These are phyloP conservation scores for Cladosporium sp. DNA, from an alignment of 2,329 filamentous ascomycete genomes.

Conservation along the genomic window DNA sequence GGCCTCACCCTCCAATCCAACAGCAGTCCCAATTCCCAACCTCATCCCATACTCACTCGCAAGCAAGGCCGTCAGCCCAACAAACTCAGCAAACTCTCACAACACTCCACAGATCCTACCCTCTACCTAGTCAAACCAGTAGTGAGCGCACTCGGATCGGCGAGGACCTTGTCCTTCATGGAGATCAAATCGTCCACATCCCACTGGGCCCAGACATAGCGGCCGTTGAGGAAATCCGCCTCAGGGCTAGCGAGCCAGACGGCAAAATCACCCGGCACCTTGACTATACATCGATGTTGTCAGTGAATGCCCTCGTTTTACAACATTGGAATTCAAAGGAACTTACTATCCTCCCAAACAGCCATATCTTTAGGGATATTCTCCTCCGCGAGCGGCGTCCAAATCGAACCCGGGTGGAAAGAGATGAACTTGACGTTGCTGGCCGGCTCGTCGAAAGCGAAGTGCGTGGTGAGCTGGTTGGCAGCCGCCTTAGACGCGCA, in stretches of 20 bases:
- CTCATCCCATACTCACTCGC: too few relatives aligned
- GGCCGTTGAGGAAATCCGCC: constrained; percentile 37
- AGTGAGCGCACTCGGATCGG: constrained; percentile 19
- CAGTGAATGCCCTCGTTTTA: neutral
- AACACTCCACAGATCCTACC: too few relatives aligned
- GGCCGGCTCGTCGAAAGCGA: constrained; percentile 4
- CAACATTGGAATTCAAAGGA: too few relatives aligned
- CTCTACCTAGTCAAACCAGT: too few relatives aligned
- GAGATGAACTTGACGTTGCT: constrained; percentile 4
- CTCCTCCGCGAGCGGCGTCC: neutral
- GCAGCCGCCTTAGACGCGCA: constrained; percentile 11
- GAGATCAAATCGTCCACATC: constrained; percentile 39
- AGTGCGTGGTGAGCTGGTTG: constrained; percentile 11
- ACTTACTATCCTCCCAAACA: constrained; percentile 10
- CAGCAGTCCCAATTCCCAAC: too few relatives aligned
- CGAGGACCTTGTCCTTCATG: constrained; percentile 17
- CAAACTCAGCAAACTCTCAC: too few relatives aligned
- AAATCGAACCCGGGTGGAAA: constrained; percentile 7
- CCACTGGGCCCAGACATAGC: constrained; percentile 37
- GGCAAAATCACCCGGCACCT: constrained; percentile 25
- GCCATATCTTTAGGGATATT: neutral
- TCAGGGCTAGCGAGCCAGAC: constrained; percentile 39
- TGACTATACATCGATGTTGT: constrained; percentile 1
- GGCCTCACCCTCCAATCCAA: too few relatives aligned
- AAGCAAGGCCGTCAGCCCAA: too few relatives aligned